Evolutionary conservation across 2,329 filamentous ascomycete species (phyloP), one percentile per base, ranked within the genome.

Genomic region (Eurotiales sp.): DNA sequence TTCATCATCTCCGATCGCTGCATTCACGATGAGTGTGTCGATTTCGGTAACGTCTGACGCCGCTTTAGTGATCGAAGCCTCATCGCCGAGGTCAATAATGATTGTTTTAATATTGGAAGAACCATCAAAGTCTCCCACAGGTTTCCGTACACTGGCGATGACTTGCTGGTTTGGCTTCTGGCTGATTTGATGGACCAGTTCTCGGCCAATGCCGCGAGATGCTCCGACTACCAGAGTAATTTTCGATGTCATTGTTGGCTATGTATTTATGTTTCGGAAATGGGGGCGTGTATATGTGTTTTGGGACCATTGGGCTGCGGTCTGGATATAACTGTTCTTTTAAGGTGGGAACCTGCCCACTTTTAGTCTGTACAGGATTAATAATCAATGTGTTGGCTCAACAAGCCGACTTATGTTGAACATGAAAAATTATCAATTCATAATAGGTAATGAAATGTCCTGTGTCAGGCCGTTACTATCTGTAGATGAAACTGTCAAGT

Each of bases 171-270:
- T n/a, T 19, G 34, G 34, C 7, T 37, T 6, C 14, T 37, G 34
- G 17, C 34, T 37, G 34, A 37, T 7, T 14, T 37, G 34, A 14
- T 37, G 34, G 17, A 14, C 34, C 7, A 37, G 34, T 37, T 37
- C 34, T n/a, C 17, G 34, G 5, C 34, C 34, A 19, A 37, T 6
- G 12, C 34, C 34, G 17, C 34, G 34, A 7, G 34, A 37, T 7
- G 34, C 34, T 7, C 34, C 34, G 34, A 37, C 67, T n/a, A 37
- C 34, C 34, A 37, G 34, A 14, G 34, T 37, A 14, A 37, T 37
- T 6, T 37, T 37, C 14, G 12, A n/a, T n/a, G 34, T n/a, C 34
- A 37, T 37, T 29, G 25, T n/a, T n/a, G n/a, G n/a, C n/a, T n/a
- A n/a, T n/a, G n/a, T n/a, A n/a, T n/a, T n/a, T n/a, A n/a, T n/a